These are phyloP conservation scores for Mercurialis annua DNA, from an alignment of 345 rosid genomes.

Conservation along the genomic window DNA sequence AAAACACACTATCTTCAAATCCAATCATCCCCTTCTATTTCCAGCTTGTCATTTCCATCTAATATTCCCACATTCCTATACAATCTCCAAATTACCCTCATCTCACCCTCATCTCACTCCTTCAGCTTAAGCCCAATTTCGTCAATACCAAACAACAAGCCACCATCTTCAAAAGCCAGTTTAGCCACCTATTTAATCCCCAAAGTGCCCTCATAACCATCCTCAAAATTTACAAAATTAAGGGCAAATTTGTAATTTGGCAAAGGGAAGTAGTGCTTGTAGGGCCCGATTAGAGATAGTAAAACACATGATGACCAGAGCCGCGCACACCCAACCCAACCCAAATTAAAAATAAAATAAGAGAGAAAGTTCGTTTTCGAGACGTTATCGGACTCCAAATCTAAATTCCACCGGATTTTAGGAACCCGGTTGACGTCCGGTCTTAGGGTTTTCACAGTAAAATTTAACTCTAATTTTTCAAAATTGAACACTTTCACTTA, in stretches of 20 bases:
- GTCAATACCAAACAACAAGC: neutral
- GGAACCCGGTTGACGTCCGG: constrained; percentile 62
- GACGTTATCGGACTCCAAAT: constrained; percentile 88
- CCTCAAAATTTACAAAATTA: neutral
- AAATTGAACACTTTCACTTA: neutral
- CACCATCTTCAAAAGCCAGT: neutral
- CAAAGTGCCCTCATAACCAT: neutral
- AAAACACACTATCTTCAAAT: constrained; percentile 34
- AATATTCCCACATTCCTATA: neutral
- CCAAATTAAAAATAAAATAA: neutral
- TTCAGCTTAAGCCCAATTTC: neutral
- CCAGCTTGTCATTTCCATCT: constrained; percentile 31
- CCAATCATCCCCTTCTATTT: constrained; percentile 14
- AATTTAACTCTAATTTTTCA: constrained; percentile 1
- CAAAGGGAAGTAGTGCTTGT: neutral
- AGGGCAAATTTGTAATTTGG: constrained; percentile 32
- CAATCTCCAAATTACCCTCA: constrained; percentile 29
- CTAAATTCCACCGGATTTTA: constrained; percentile 63
- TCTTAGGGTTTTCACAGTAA: constrained; percentile 36
- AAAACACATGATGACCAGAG: constrained; percentile 37
- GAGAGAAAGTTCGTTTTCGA: constrained; percentile 40
- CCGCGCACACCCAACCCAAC: constrained; percentile 46
- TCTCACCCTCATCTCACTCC: neutral
- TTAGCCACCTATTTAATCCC: neutral
- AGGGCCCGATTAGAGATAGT: constrained; percentile 30